A percentile compares a stretch with the other conserved stretches of the same genome.
These are phyloP conservation scores for Trametes versicolor DNA, from an alignment of 1,284 basidiomycete genomes.

Conservation along the genomic window DNA sequence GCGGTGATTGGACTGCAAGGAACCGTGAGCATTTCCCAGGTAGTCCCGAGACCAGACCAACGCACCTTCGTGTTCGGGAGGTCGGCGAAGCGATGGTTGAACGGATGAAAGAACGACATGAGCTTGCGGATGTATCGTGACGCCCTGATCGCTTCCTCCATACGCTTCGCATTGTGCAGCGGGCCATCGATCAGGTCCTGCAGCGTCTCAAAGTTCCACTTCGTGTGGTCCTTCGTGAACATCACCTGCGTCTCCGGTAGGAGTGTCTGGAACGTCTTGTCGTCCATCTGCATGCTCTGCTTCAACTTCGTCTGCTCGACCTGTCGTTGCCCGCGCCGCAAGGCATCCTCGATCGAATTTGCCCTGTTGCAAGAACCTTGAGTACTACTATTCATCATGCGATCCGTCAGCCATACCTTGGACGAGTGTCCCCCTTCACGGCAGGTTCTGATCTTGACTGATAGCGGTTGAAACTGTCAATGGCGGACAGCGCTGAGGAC, in stretches of 20 bases:
- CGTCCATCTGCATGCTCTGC: slow-evolving; percentile 93
- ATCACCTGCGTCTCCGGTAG: slow-evolving; percentile 91
- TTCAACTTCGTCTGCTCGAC: slow-evolving; percentile 92
- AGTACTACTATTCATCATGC: too few relatives aligned
- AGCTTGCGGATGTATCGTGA: slow-evolving; percentile 89
- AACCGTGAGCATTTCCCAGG: background rate
- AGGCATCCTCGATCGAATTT: slow-evolving; percentile 87
- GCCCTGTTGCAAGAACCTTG: slow-evolving; percentile 59
- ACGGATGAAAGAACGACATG: slow-evolving; percentile 94
- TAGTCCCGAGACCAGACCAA: background rate
- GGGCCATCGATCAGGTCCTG: slow-evolving; percentile 94
- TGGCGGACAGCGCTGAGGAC: slow-evolving; percentile 85
- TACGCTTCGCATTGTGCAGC: slow-evolving; percentile 88
- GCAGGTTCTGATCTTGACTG: slow-evolving; percentile 70
- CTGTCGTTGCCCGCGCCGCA: slow-evolving; percentile 89
- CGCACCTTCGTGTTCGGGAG: slow-evolving; percentile 78
- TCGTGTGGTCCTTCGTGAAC: slow-evolving; percentile 88
- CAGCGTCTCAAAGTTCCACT: slow-evolving; percentile 93
- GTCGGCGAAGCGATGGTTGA: slow-evolving; percentile 87
- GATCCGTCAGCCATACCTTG: slow-evolving; percentile 54
- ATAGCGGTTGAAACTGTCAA: slow-evolving; percentile 93
- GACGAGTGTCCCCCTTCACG: slow-evolving; percentile 62
- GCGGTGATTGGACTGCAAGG: slow-evolving; percentile 70
- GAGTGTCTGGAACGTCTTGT: slow-evolving; percentile 85
- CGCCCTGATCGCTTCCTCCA: slow-evolving; percentile 95